Evolutionary conservation across 2,329 filamentous ascomycete species (phyloP).

Genomic region (Nemania abortiva): DNA sequence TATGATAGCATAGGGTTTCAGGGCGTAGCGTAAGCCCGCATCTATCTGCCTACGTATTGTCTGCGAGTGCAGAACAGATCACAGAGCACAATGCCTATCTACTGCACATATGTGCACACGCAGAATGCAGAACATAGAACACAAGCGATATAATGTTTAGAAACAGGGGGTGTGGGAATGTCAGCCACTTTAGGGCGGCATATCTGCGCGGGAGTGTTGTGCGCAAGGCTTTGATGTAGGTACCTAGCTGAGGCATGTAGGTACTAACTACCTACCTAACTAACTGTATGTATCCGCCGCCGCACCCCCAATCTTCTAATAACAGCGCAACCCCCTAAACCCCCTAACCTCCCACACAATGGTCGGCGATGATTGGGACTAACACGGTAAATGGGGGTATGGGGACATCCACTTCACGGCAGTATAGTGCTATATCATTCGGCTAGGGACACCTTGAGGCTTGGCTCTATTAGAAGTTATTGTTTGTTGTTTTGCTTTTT

Average conservation of each 20-base stretch:
- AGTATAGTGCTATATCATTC: not conserved
- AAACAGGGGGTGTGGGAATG: not conserved
- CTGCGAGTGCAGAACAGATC: too few species aligned
- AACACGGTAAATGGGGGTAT: not conserved
- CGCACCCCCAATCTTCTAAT: not conserved
- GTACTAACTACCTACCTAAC: not conserved
- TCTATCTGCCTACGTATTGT: not conserved
- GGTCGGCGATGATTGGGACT: not conserved
- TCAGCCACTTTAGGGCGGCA: not conserved
- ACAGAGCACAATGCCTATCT: too few species aligned
- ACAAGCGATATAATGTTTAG: not conserved
- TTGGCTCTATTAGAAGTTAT: not conserved
- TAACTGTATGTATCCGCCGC: not conserved
- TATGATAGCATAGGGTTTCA: constrained; percentile 13
- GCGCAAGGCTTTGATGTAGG: not conserved
- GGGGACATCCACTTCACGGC: not conserved
- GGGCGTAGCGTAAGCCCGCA: not conserved
- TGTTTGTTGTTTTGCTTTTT: constrained; percentile 6
- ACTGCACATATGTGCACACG: too few species aligned
- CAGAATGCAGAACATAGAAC: not conserved
- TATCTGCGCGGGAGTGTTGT: too few species aligned
- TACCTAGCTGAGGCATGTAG: not conserved
- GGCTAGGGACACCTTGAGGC: not conserved
- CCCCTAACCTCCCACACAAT: not conserved
- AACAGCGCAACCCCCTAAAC: not conserved